phyloP scores from a whole-genome alignment of 768 basidiomycete genomes.

The Amanita rubescens region DNA sequence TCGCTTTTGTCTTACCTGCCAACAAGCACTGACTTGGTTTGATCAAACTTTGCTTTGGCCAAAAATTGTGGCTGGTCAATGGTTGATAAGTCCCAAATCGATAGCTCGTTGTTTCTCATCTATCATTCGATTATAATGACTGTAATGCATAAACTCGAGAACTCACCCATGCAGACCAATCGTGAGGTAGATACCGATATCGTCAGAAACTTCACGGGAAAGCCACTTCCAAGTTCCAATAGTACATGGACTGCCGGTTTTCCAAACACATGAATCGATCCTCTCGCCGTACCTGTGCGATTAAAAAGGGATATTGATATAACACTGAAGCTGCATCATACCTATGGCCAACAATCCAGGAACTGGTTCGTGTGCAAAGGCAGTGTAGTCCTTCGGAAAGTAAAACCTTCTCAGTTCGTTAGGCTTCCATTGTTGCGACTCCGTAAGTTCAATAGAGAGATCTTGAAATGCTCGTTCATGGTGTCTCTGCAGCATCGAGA shows the following conservation, averaged over 20 bases:
- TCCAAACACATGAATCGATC: slow-evolving; percentile 60
- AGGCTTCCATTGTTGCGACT: slow-evolving; percentile 50
- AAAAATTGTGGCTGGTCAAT: slow-evolving; percentile 47
- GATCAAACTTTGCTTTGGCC: slow-evolving; percentile 41
- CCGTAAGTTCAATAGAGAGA: slow-evolving; percentile 50
- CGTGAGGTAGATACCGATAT: slow-evolving; percentile 50
- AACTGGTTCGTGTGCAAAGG: slow-evolving; percentile 53
- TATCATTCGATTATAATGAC: slow-evolving; percentile 12
- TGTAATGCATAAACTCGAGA: background rate
- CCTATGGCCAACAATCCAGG: slow-evolving; percentile 56
- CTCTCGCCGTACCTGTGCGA: slow-evolving; percentile 53
- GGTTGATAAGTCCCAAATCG: slow-evolving; percentile 52
- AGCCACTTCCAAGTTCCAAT: slow-evolving; percentile 37
- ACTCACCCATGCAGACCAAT: slow-evolving; percentile 56
- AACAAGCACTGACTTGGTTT: slow-evolving; percentile 30
- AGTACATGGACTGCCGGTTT: slow-evolving; percentile 53
- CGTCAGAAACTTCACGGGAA: slow-evolving; percentile 50
- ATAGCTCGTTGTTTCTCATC: slow-evolving; percentile 49
- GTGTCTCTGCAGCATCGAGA: slow-evolving; percentile 35
- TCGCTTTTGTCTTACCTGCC: background rate
- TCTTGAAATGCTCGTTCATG: slow-evolving; percentile 33
- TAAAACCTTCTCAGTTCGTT: slow-evolving; percentile 41
- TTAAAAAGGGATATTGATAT: slow-evolving; percentile 6
- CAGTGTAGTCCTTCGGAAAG: slow-evolving; percentile 42
- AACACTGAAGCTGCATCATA: slow-evolving; percentile 18